A percentile compares a stretch with the other conserved stretches of the same genome.
Evolutionary conservation across 148 eudicot species (phyloP).

Genomic region (Hydrangea macrophylla): DNA sequence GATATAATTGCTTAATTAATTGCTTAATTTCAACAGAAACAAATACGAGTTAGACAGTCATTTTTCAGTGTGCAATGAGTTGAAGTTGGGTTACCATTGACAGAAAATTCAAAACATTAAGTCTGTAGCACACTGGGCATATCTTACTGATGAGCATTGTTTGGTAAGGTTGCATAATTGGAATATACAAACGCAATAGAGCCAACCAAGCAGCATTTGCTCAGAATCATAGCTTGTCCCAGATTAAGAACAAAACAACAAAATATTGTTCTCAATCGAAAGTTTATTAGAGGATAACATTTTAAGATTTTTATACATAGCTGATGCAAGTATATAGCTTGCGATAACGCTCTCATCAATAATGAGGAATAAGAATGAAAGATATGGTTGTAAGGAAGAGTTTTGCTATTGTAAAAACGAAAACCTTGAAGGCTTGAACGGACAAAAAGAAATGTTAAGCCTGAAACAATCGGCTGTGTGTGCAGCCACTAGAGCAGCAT

Average conservation of each 20-base stretch:
- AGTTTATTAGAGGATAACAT: neutral
- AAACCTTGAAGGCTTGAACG: neutral
- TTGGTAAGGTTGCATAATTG: no score
- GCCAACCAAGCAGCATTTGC: no score
- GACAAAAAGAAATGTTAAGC: neutral
- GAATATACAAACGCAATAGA: no score
- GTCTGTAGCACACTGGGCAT: no score
- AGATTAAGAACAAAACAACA: neutral
- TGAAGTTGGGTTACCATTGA: no score
- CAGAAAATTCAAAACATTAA: no score
- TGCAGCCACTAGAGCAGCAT: neutral
- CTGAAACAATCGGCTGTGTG: neutral
- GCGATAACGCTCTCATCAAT: neutral
- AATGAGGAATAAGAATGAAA: neutral
- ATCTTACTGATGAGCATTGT: no score
- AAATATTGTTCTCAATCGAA: neutral
- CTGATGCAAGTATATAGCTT: neutral
- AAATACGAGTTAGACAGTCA: no score
- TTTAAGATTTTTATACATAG: neutral
- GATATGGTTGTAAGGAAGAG: neutral
- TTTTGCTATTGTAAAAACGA: neutral
- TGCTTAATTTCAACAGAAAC: no score
- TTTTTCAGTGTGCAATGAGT: no score
- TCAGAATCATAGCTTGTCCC: neutral
- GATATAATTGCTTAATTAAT: no score